phyloP scores from a whole-genome alignment of 2,329 filamentous ascomycete species.

The Blastomyces silverae region DNA sequence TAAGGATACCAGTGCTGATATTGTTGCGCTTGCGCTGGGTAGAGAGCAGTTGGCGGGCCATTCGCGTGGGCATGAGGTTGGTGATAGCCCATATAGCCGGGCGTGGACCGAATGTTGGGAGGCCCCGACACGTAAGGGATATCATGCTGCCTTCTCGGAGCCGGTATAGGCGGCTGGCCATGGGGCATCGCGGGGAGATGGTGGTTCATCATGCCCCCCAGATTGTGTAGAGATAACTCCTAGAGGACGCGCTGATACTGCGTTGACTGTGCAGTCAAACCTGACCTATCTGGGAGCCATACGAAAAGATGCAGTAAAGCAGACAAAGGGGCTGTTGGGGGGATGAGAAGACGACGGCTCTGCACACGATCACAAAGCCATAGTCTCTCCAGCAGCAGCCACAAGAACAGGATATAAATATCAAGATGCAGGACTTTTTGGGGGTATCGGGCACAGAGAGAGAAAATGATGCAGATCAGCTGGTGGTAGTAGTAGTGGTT shows the following conservation, averaged over 20 bases:
- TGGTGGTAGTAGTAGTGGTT: background rate
- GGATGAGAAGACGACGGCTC: slow-evolving; percentile 20
- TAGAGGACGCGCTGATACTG: slow-evolving; percentile 26
- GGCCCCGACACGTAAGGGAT: slow-evolving; percentile 39
- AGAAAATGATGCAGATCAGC: background rate
- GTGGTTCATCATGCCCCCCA: slow-evolving; percentile 41
- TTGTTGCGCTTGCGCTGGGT: slow-evolving; percentile 41
- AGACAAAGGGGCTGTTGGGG: slow-evolving; percentile 19
- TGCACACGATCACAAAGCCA: slow-evolving; percentile 31
- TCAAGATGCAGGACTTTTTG: background rate
- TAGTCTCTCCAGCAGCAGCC: slow-evolving; percentile 22
- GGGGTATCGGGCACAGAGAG: background rate
- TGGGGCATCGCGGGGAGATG: slow-evolving; percentile 42
- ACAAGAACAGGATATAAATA: background rate
- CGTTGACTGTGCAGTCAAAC: slow-evolving; percentile 36
- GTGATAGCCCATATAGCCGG: slow-evolving; percentile 53
- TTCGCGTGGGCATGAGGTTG: slow-evolving; percentile 49
- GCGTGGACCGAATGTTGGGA: slow-evolving; percentile 51
- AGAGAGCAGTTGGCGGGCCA: slow-evolving; percentile 44
- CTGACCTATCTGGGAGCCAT: slow-evolving; percentile 39
- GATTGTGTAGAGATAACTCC: slow-evolving; percentile 14
- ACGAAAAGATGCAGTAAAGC: slow-evolving; percentile 27
- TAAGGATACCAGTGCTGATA: slow-evolving; percentile 43
- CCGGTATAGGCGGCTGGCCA: slow-evolving; percentile 48
- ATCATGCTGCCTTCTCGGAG: slow-evolving; percentile 44